Evolutionary conservation across 768 basidiomycete genomes (phyloP).

Genomic region (Rhodotorula toruloides): DNA sequence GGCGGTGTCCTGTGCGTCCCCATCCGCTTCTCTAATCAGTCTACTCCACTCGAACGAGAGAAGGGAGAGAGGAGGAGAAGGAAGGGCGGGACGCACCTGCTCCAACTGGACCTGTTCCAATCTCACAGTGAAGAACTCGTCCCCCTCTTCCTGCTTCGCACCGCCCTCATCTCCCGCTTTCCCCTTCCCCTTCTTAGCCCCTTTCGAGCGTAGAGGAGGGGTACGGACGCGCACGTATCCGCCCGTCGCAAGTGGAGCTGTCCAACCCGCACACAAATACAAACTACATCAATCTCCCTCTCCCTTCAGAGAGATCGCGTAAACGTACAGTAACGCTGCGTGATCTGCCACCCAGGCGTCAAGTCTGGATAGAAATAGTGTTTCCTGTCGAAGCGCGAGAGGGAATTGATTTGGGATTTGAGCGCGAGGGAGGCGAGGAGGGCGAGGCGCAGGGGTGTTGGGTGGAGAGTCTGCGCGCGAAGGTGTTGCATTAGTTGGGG

Average conservation of each 20-base stretch:
- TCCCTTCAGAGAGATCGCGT: neutral
- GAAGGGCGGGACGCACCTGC: slow-evolving; percentile 59
- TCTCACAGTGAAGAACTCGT: slow-evolving; percentile 53
- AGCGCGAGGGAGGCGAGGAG: slow-evolving; percentile 76
- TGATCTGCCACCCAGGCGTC: slow-evolving; percentile 93
- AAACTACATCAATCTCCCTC: neutral
- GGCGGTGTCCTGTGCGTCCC: slow-evolving; percentile 67
- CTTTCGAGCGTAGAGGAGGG: slow-evolving; percentile 12
- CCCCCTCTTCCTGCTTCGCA: neutral
- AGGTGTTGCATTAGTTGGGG: slow-evolving; percentile 51
- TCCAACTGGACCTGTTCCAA: slow-evolving; percentile 94
- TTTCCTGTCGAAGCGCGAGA: slow-evolving; percentile 75
- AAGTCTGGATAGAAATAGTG: slow-evolving; percentile 97
- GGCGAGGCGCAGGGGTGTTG: slow-evolving; percentile 62
- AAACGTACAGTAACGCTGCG: slow-evolving; percentile 76
- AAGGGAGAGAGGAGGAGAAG: too few relatives aligned
- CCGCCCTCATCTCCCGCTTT: neutral
- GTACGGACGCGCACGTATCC: slow-evolving; percentile 56
- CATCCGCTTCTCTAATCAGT: too few relatives aligned
- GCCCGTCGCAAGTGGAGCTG: slow-evolving; percentile 72
- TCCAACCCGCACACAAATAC: neutral
- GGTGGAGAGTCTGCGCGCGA: slow-evolving; percentile 41
- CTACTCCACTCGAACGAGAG: neutral
- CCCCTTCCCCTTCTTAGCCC: slow-evolving; percentile 46
- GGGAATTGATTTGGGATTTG: slow-evolving; percentile 46